A percentile compares a stretch with the other conserved stretches of the same genome.
phyloP scores from a whole-genome alignment of 2,329 filamentous ascomycete genomes.

The Teratosphaeria epicoccoides region DNA sequence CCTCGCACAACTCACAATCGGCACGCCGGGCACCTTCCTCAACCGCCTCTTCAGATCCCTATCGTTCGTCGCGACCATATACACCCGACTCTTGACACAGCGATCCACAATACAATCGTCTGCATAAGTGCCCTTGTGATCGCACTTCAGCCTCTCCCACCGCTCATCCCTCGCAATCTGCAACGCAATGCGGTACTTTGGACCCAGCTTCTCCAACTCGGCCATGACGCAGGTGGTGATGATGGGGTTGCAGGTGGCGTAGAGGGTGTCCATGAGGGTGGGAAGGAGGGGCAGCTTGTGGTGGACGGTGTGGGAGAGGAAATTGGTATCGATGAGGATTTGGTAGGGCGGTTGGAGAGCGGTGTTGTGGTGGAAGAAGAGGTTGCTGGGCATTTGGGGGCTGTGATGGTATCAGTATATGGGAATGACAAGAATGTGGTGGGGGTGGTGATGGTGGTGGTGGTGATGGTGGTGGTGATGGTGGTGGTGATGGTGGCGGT shows the following conservation, averaged over 20 bases:
- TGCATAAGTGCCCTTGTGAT: slow-evolving; percentile 79
- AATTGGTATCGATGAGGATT: slow-evolving; percentile 79
- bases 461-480: slow-evolving; percentile 7
- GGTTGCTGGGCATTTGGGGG: slow-evolving; percentile 35
- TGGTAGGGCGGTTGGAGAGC: slow-evolving; percentile 74
- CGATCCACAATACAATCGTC: slow-evolving; percentile 60
- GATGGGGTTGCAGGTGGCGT: slow-evolving; percentile 80
- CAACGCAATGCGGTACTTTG: slow-evolving; percentile 77
- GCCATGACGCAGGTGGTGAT: slow-evolving; percentile 77
- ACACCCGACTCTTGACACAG: slow-evolving; percentile 37
- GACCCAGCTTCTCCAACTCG: slow-evolving; percentile 80
- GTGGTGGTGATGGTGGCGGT: slow-evolving; percentile 19
- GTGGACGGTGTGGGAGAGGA: slow-evolving; percentile 81
- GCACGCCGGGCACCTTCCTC: slow-evolving; percentile 69
- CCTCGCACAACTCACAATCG: slow-evolving; percentile 69
- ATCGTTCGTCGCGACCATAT: slow-evolving; percentile 50
- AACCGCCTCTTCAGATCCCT: slow-evolving; percentile 72
- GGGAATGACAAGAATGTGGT: background rate
- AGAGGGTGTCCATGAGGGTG: slow-evolving; percentile 86
- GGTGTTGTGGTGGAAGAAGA: slow-evolving; percentile 86
- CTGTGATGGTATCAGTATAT: slow-evolving; percentile 19
- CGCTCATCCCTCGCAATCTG: slow-evolving; percentile 80
- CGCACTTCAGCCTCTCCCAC: slow-evolving; percentile 76
- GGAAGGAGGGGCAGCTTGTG: slow-evolving; percentile 80
- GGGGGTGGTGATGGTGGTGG: background rate